These are phyloP conservation scores for Neofusicoccum umdonicola DNA, from an alignment of 2,329 filamentous ascomycete species.

Conservation along the genomic window DNA sequence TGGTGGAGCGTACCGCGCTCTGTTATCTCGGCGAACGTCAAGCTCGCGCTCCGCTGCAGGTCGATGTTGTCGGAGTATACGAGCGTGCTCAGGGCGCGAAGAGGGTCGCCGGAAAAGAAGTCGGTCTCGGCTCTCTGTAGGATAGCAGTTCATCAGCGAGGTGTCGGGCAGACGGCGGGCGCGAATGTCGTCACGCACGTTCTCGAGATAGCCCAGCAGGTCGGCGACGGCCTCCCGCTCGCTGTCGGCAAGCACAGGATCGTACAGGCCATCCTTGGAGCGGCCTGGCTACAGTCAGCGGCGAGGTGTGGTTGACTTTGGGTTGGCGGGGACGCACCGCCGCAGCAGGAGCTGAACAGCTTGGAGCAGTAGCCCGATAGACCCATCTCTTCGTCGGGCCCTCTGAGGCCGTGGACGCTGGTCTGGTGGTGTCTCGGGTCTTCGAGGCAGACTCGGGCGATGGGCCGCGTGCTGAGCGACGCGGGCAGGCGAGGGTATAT, in stretches of 20 bases:
- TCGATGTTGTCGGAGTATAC: conserved; percentile 99
- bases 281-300: conserved; percentile 37
- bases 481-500: conserved; percentile 14
- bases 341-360: conserved; percentile 38
- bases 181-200: conserved; percentile 60
- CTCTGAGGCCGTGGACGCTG: conserved; percentile 12
- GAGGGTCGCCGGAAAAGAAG: conserved; percentile 94
- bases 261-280: conserved; percentile 47
- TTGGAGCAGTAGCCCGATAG: conserved; percentile 36
- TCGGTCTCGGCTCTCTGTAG: conserved; percentile 90
- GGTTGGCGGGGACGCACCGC: conserved; percentile 28
- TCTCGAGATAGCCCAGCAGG: conserved; percentile 91
- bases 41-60: conserved; percentile 90
- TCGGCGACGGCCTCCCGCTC: conserved; percentile 97
- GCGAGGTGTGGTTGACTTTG: conserved; percentile 17
- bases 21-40: conserved; percentile 98
- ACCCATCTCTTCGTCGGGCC: conserved; percentile 29
- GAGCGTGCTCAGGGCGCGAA: conserved; percentile 88
- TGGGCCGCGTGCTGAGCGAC: conserved; percentile 15
- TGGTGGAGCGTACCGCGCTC: conserved; percentile 70
- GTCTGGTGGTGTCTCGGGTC: conserved; percentile 8
- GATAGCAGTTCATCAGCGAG: conserved; percentile 19
- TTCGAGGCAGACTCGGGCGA: conserved; percentile 7
- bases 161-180: conserved; percentile 23
- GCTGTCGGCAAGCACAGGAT: conserved; percentile 79